Evolutionary conservation across 257 asterid species (phyloP).

Genomic region (Solanum medicagineum): DNA sequence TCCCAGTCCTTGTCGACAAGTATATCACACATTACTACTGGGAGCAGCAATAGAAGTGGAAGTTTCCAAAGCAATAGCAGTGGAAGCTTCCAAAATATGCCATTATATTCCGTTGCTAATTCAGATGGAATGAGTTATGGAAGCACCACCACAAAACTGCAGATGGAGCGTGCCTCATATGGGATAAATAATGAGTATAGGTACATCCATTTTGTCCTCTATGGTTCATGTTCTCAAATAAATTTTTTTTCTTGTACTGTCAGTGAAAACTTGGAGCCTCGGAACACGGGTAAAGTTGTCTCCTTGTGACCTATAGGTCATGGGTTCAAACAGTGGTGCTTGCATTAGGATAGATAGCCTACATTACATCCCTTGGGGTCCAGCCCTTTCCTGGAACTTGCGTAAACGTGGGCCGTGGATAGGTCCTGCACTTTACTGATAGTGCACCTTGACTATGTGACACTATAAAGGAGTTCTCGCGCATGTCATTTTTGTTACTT

Average conservation of each 20-base stretch:
- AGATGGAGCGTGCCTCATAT: constrained; percentile 57
- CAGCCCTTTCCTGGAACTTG: background rate
- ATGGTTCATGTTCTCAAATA: background rate
- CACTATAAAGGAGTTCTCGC: background rate
- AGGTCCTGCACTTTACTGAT: background rate
- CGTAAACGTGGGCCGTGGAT: background rate
- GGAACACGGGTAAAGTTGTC: background rate
- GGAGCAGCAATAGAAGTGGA: constrained; percentile 35
- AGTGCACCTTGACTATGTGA: background rate
- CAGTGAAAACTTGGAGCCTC: background rate
- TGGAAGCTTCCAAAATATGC: constrained; percentile 53
- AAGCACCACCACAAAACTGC: constrained; percentile 50
- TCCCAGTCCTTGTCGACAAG: constrained; percentile 69
- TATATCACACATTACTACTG: constrained; percentile 45
- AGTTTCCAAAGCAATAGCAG: constrained; percentile 36
- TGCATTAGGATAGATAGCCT: background rate
- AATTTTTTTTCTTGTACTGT: background rate
- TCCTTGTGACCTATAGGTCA: background rate
- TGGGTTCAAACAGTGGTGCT: background rate
- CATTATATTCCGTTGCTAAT: constrained; percentile 41
- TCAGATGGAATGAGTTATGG: constrained; percentile 57
- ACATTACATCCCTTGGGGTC: background rate
- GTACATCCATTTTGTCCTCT: constrained; percentile 17
- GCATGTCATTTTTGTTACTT: background rate
- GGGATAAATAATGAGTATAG: constrained; percentile 64